A percentile compares a stretch with the other conserved stretches of the same genome.
phyloP scores from a whole-genome alignment of 2,329 filamentous ascomycete genomes.

The Zarea fungicola region DNA sequence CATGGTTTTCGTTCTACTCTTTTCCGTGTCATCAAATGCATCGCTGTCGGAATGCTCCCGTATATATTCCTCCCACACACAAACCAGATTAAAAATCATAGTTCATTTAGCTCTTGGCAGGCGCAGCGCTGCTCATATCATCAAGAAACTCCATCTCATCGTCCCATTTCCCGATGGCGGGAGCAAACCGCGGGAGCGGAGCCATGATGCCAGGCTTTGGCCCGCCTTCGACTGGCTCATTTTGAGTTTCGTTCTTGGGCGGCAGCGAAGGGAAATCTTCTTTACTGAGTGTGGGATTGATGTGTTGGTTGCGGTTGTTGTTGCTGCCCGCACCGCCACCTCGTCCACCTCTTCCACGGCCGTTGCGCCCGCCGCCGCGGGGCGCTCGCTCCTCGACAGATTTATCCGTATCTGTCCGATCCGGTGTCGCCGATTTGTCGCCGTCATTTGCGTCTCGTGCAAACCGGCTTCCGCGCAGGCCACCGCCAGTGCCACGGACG shows the following conservation, averaged over 20 bases:
- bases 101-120: background rate
- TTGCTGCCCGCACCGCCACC: slow-evolving; percentile 25
- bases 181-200: slow-evolving; percentile 28
- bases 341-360: slow-evolving; percentile 26
- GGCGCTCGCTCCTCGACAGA: slow-evolving; percentile 33
- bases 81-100: background rate
- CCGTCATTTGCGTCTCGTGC: slow-evolving; percentile 31
- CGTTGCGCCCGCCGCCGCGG: slow-evolving; percentile 26
- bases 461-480: slow-evolving; percentile 39
- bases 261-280: slow-evolving; percentile 35
- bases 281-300: slow-evolving; percentile 19
- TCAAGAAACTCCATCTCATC: slow-evolving; percentile 54
- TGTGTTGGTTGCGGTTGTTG: slow-evolving; percentile 17
- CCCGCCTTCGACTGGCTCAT: slow-evolving; percentile 18
- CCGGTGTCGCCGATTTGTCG: slow-evolving; percentile 28
- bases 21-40: too few species aligned
- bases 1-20: too few species aligned
- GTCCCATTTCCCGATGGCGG: slow-evolving; percentile 46
- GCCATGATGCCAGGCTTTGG: slow-evolving; percentile 27
- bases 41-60: too few species aligned
- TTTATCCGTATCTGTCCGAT: slow-evolving; percentile 19
- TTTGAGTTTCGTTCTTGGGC: slow-evolving; percentile 19
- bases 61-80: background rate
- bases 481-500: slow-evolving; percentile 26
- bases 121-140: slow-evolving; percentile 22